Percentiles rank a stretch among this genome's conserved stretches.
Evolutionary conservation across 2,329 filamentous ascomycete genomes (phyloP).

Genomic region (Colletotrichum sp.): DNA sequence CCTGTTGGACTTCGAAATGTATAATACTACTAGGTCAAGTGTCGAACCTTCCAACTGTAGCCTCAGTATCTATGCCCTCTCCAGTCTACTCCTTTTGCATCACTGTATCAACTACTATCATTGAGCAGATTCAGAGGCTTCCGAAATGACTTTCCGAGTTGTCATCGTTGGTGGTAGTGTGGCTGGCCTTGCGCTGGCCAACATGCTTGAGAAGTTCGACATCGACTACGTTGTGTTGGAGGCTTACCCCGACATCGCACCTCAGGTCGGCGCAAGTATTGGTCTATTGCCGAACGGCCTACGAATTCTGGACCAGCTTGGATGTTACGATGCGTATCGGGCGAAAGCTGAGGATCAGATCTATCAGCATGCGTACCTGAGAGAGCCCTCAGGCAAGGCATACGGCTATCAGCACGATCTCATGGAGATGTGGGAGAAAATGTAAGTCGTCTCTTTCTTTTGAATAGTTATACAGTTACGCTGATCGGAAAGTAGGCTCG

Average conservation of each 20-base stretch:
- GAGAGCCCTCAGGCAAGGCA: neutral
- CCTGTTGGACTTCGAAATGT: neutral
- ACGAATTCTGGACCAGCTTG: conserved; percentile 54
- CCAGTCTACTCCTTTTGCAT: fast-evolving
- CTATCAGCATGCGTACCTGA: neutral
- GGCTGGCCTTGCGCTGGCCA: conserved; percentile 38
- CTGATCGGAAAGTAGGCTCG: conserved; percentile 12
- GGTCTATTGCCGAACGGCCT: conserved; percentile 44
- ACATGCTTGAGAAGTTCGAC: conserved; percentile 43
- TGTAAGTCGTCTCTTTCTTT: neutral
- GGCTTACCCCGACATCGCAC: conserved; percentile 41
- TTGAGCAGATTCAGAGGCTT: neutral
- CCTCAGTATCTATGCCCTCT: neutral
- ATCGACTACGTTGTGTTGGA: conserved; percentile 57
- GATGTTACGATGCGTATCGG: conserved; percentile 30
- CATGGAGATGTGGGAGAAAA: neutral
- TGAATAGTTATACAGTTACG: neutral
- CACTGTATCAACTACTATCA: neutral
- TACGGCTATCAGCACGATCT: neutral
- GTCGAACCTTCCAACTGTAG: neutral
- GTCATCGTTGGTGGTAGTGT: conserved; percentile 55
- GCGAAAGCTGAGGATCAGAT: conserved; percentile 22
- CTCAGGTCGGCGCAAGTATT: conserved; percentile 52
- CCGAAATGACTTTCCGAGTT: conserved; percentile 33
- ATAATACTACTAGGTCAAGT: neutral